Evolutionary conservation across 1,284 basidiomycete species (phyloP).

Genomic region (Ustilago esculenta): DNA sequence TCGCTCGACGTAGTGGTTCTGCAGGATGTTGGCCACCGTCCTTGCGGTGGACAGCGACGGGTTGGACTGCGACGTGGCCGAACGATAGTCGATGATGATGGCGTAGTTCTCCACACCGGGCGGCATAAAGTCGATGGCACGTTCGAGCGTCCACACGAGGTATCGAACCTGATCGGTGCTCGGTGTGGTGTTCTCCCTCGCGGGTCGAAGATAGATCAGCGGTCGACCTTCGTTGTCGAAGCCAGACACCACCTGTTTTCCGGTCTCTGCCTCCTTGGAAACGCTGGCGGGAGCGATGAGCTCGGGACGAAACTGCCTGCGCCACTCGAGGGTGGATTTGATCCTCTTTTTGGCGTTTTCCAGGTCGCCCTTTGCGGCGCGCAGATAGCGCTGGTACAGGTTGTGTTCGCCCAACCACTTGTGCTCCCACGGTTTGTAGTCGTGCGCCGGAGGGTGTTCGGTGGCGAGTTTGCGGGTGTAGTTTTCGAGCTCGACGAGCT

Average conservation of each 20-base stretch:
- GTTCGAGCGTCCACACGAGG: conserved; percentile 63
- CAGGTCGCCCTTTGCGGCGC: conserved; percentile 59
- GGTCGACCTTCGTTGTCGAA: conserved; percentile 61
- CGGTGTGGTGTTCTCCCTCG: conserved; percentile 61
- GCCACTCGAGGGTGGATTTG: conserved; percentile 61
- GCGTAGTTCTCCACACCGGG: conserved; percentile 54
- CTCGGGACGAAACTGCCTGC: conserved; percentile 61
- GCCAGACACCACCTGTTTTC: conserved; percentile 62
- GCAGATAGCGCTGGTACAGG: conserved; percentile 57
- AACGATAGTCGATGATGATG: conserved; percentile 59
- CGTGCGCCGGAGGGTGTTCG: conserved; percentile 13
- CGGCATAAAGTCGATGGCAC: conserved; percentile 62
- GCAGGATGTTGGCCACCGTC: conserved; percentile 74
- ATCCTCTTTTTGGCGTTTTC: conserved; percentile 59
- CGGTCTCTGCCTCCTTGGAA: conserved; percentile 55
- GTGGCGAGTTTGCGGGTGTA: conserved; percentile 16
- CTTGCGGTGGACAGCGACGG: conserved; percentile 52
- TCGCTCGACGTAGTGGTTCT: conserved; percentile 89
- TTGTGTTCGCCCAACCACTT: conserved; percentile 50
- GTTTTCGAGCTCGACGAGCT: conserved; percentile 31
- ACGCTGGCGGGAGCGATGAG: conserved; percentile 60
- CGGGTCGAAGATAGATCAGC: conserved; percentile 61
- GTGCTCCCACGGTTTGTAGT: conserved; percentile 55
- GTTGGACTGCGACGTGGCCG: conserved; percentile 48
- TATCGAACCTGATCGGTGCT: conserved; percentile 58